Base-by-base conservation (phyloP, 805 yeast species). In the Priceomyces melissophilus region DNA sequence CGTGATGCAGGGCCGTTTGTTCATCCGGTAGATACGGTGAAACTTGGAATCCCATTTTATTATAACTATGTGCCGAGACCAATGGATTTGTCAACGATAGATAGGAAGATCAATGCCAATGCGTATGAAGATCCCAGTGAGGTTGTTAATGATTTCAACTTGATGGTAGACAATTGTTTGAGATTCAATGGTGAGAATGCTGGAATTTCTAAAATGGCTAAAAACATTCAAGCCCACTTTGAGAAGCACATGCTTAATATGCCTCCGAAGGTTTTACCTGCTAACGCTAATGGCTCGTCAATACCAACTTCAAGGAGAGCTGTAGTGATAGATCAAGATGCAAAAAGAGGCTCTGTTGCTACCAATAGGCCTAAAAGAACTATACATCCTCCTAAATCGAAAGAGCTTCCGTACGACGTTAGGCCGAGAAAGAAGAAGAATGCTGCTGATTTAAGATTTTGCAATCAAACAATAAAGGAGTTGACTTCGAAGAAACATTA, bases 371-470 rank as follows among this genome's bases (percentile, higher is more conserved):
- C 98, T 30, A 91, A 91, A 64, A 79, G 99, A 51, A 93, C 88
- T 51, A 88, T 93, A 36, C 97, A 90, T 60, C 99, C 99, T 3
- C 99, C 99, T 40, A 84, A 86, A 57, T 87, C 96, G 26, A 87
- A 87, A 57, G 97, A 93, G 59, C 79, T 90, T 61, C 95, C 96
- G 3, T 88, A 87, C 55, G 96, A 89, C 55, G 81, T 81, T 40
- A 75, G 90, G 57, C 99, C 99, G 35, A 79, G 95, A 49, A 87
- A 87, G 66, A 90, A 91, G 77, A 91, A 88, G 69, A 81, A 73
- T 57, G 95, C 91, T 30, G 84, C 91, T 8, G 97, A 91, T 61
- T 76, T 93, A 59, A 76, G 90, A 56, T 93, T 84, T 64, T 87
- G 95, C 58, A 84, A 79, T 50, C 85, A 79, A 58, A 79, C 90